Evolutionary conservation across 768 basidiomycete species (phyloP).

Genomic region (Holtermanniella nyarrowii): DNA sequence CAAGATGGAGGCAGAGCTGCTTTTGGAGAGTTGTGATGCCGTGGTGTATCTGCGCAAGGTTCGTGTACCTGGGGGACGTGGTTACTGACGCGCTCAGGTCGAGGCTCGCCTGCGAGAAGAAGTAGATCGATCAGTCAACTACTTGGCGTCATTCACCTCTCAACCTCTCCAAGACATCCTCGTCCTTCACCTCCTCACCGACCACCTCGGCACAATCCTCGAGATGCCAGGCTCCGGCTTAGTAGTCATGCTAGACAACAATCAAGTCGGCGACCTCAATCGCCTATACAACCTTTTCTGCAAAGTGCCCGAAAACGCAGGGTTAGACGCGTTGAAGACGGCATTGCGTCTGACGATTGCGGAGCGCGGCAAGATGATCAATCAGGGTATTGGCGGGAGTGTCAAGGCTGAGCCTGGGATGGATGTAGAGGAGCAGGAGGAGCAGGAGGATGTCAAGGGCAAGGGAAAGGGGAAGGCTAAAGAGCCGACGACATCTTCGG

Average conservation of each 20-base stretch:
- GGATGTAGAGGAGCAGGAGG: constrained; percentile 9
- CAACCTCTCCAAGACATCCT: constrained; percentile 62
- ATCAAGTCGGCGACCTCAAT: constrained; percentile 63
- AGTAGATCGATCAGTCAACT: constrained; percentile 71
- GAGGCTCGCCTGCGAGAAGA: constrained; percentile 74
- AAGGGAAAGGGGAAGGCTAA: constrained; percentile 49
- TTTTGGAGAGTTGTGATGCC: constrained; percentile 66
- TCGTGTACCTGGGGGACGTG: constrained; percentile 28
- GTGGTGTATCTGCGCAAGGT: constrained; percentile 72
- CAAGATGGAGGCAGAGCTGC: constrained; percentile 55
- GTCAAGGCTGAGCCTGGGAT: constrained; percentile 1
- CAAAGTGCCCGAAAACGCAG: constrained; percentile 51
- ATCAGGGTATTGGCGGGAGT: constrained; percentile 44
- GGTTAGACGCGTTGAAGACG: constrained; percentile 55
- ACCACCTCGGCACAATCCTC: constrained; percentile 66
- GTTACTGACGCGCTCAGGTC: constrained; percentile 46
- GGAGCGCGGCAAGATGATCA: constrained; percentile 67
- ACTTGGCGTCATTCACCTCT: constrained; percentile 66
- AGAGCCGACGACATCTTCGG: constrained; percentile 4
- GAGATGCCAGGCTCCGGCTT: constrained; percentile 74
- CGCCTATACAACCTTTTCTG: constrained; percentile 68
- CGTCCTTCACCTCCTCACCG: constrained; percentile 62
- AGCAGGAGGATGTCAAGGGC: constrained; percentile 30
- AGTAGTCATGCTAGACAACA: constrained; percentile 71
- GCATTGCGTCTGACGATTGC: constrained; percentile 63